Base-by-base conservation (phyloP, 305 asterid species). In the Euphrasia arctica region DNA sequence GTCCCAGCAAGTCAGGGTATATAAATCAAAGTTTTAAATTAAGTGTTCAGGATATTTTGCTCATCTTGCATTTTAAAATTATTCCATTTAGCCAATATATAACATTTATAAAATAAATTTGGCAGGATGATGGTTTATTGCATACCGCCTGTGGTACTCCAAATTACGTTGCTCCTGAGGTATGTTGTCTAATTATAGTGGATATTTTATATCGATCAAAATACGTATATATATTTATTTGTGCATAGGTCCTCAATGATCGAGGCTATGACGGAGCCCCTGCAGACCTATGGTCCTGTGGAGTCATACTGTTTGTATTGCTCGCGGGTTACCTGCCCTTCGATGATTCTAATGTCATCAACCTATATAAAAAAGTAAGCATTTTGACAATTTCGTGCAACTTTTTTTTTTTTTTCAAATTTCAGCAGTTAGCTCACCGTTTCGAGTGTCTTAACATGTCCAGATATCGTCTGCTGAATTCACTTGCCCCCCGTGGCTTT, bases 101-200 rank as follows among this genome's bases (percentile, higher is more conserved):
- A 43, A 43, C 14, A 45, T 27, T 70, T 58, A 45, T 41, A 34
- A 47, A 41, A 28, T 67, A 72, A 67, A 58, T 72, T 70, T 75
- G 63, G 62, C 86, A 91, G 98, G 98, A 85, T 62, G 98, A 91
- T 59, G 98, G 96, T 58, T 77, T 91, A 81, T 82, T 91, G 72
- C 98, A 91, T 72, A 91, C 98, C n/a, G 83, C 98, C 5, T 91
- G 98, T 70, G 98, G 98, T 69, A 91, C 98, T 60, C 98, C 98
- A 57, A 91, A 91, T 65, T 91, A 91, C 69, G 98, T 91, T 58
- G 98, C 98, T 75, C 98, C 98, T 5, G 98, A 91, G 95, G 98
- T 91, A 77, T 34, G 68, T 47, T 49, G 14, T 70, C 67, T 27
- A 68, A 22, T 14, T 63, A 13, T 6, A 59, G 55, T 52, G n/a